phyloP scores from a whole-genome alignment of 2,329 filamentous ascomycete genomes.

The Calonectria crousiana region DNA sequence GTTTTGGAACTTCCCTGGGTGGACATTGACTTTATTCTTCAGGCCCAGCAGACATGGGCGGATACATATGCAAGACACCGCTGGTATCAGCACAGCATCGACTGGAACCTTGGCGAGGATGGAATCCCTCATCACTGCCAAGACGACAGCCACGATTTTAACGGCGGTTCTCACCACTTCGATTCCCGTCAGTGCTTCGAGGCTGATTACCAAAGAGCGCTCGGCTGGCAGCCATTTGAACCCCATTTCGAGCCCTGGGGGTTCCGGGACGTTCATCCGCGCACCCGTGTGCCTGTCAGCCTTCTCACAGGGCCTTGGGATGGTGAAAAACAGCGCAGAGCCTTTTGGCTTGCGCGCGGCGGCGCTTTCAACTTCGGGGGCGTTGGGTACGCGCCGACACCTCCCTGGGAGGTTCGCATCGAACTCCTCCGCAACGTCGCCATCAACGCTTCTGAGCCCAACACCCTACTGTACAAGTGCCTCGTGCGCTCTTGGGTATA shows the following conservation, averaged over 20 bases:
- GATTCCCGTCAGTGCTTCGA: slow-evolving; percentile 52
- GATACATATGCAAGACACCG: slow-evolving; percentile 51
- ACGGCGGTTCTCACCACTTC: slow-evolving; percentile 46
- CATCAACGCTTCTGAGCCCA: slow-evolving; percentile 44
- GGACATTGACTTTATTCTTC: slow-evolving; percentile 58
- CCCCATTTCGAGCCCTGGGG: slow-evolving; percentile 36
- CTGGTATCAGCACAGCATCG: slow-evolving; percentile 50
- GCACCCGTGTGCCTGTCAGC: slow-evolving; percentile 52
- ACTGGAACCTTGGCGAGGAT: slow-evolving; percentile 14
- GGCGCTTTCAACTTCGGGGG: slow-evolving; percentile 48
- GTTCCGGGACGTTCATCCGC: slow-evolving; percentile 53
- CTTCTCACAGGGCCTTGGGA: slow-evolving; percentile 59
- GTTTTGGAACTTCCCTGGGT: slow-evolving; percentile 60
- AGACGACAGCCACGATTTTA: slow-evolving; percentile 31
- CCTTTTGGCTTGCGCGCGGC: slow-evolving; percentile 60
- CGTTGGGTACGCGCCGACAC: slow-evolving; percentile 36
- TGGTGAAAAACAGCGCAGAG: slow-evolving; percentile 52
- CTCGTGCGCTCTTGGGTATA: slow-evolving; percentile 46
- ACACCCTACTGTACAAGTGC: slow-evolving; percentile 47
- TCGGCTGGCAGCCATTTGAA: slow-evolving; percentile 39
- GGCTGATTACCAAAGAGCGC: slow-evolving; percentile 48
- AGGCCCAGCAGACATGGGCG: slow-evolving; percentile 62
- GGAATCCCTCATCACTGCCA: slow-evolving; percentile 22
- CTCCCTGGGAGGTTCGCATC: slow-evolving; percentile 57
- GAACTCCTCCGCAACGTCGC: slow-evolving; percentile 53